Percentiles rank a stretch among this genome's conserved stretches.
phyloP scores from a whole-genome alignment of 768 basidiomycete genomes.

The Ephemerocybe angulata region DNA sequence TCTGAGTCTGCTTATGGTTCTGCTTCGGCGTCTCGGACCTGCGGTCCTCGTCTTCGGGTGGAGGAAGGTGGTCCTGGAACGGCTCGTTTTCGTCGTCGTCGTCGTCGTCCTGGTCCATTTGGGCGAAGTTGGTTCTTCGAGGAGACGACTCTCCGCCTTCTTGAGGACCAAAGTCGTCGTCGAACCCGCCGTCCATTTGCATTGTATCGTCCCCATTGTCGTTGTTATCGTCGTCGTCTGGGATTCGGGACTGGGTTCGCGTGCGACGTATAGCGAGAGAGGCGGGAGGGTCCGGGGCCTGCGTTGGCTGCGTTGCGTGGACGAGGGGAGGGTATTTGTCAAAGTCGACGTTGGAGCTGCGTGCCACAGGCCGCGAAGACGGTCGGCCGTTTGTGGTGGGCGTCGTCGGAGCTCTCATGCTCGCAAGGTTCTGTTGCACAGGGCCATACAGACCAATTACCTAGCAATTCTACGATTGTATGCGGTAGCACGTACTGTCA shows the following conservation, averaged over 20 bases:
- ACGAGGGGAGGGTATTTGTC: constrained; percentile 61
- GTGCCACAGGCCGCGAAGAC: constrained; percentile 43
- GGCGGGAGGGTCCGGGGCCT: too few relatives aligned
- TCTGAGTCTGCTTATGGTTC: too few relatives aligned
- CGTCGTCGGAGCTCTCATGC: constrained; percentile 37
- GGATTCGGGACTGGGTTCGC: constrained; percentile 30
- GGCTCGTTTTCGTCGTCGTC: constrained; percentile 35
- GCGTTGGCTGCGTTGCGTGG: constrained; percentile 30
- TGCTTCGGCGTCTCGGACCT: constrained; percentile 22
- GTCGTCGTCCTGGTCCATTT: constrained; percentile 46
- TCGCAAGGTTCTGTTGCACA: constrained; percentile 37
- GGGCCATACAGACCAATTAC: constrained; percentile 25
- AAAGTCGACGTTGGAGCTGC: constrained; percentile 54
- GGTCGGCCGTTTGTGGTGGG: constrained; percentile 38
- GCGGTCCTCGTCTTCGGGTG: too few relatives aligned
- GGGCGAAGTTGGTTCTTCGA: constrained; percentile 43
- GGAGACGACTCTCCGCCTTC: constrained; percentile 22
- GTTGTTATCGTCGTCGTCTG: constrained; percentile 28
- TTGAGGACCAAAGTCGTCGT: too few relatives aligned
- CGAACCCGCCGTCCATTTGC: too few relatives aligned
- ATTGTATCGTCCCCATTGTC: constrained; percentile 23
- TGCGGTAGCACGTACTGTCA: constrained; percentile 49
- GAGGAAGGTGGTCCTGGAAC: too few relatives aligned
- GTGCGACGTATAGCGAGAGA: constrained; percentile 29
- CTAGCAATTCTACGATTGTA: not conserved